Evolutionary conservation across 2,329 filamentous ascomycete species (phyloP).

Genomic region (Ophiocordyceps unilateralis): DNA sequence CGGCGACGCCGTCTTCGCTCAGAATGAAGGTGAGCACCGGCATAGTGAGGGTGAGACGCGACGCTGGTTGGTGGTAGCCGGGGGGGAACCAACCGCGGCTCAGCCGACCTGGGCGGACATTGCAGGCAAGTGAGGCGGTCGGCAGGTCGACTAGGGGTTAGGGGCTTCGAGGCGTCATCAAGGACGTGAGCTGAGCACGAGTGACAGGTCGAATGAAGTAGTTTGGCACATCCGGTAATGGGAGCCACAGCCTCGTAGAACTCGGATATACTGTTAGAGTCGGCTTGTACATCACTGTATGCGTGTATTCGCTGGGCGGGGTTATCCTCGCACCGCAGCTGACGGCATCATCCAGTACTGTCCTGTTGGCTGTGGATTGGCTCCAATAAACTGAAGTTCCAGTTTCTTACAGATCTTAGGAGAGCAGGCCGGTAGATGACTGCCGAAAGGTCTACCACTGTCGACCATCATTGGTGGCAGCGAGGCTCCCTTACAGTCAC

Average conservation of each 20-base stretch:
- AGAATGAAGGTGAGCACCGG: constrained; percentile 55
- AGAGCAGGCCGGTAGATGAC: too few relatives aligned
- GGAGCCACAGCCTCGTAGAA: not conserved
- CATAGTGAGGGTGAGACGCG: constrained; percentile 23
- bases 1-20: constrained; percentile 52
- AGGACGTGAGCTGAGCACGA: not conserved
- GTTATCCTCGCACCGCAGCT: not conserved
- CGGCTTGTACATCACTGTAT: too few relatives aligned
- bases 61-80: not conserved
- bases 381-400: not conserved
- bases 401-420: not conserved
- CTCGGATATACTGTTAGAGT: not conserved
- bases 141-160: not conserved
- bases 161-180: not conserved
- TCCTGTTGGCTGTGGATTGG: not conserved
- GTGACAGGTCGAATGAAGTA: not conserved
- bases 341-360: not conserved
- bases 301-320: not conserved
- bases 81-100: not conserved
- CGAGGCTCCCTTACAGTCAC: not conserved
- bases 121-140: not conserved
- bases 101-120: not conserved
- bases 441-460: too few relatives aligned
- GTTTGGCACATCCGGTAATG: too few relatives aligned
- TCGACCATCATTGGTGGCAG: not conserved